A percentile compares a stretch with the other conserved stretches of the same genome.
Evolutionary conservation across 2,329 filamentous ascomycete genomes (phyloP).

Genomic region (Trichoderma atroviride): DNA sequence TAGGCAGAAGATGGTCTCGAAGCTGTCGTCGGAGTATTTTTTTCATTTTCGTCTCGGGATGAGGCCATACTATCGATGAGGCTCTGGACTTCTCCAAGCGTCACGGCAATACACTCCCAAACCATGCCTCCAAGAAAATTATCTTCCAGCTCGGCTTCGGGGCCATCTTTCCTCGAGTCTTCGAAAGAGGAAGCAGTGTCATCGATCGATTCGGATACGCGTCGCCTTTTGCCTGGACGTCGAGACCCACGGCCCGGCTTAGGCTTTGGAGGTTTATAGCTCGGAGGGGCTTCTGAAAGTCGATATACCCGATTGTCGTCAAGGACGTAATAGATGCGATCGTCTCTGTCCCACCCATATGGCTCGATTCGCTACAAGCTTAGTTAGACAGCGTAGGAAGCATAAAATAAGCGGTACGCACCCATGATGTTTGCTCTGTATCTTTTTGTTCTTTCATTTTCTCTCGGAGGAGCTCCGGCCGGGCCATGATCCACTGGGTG

Average conservation of each 20-base stretch:
- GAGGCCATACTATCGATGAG: constrained; percentile 74
- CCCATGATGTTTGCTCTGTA: constrained; percentile 80
- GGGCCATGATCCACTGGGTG: constrained; percentile 84
- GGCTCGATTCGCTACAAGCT: constrained; percentile 69
- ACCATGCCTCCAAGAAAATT: constrained; percentile 74
- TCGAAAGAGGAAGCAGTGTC: constrained; percentile 42
- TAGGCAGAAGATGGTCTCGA: constrained; percentile 76
- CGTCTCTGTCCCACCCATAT: constrained; percentile 85
- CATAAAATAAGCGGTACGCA: constrained; percentile 46
- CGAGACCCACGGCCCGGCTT: constrained; percentile 54
- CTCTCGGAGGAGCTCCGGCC: constrained; percentile 83
- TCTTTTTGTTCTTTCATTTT: constrained; percentile 83
- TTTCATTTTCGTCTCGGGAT: constrained; percentile 83
- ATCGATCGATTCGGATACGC: constrained; percentile 47
- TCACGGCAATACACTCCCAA: constrained; percentile 91
- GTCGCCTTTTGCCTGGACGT: constrained; percentile 73
- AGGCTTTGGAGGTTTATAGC: constrained; percentile 56
- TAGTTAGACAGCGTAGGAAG: constrained; percentile 29
- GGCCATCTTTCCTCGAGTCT: constrained; percentile 38
- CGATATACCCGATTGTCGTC: constrained; percentile 95
- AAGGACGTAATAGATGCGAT: constrained; percentile 84
- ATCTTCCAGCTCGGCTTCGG: constrained; percentile 46
- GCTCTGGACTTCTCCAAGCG: constrained; percentile 71
- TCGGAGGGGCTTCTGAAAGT: constrained; percentile 70
- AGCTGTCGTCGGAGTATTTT: constrained; percentile 73